Base-by-base conservation (phyloP, 129 eudicot genomes). In the Lactuca sativa region DNA sequence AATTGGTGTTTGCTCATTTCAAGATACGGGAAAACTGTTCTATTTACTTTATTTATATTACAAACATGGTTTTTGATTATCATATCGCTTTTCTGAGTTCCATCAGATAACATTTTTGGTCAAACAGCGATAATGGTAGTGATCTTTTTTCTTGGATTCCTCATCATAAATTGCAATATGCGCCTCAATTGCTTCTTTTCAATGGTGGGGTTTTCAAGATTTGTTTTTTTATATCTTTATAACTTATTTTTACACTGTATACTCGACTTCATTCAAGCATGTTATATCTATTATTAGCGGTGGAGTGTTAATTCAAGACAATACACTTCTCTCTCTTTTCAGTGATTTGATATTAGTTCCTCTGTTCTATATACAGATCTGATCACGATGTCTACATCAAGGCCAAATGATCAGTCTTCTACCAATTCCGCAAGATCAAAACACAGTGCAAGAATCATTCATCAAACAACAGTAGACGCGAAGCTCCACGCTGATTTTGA, bases 401-500 rank as follows among this genome's bases (percentile, higher is more conserved):
- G 84, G 48, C 95, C 91, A 14, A 72, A 48, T 58, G 85, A 85
- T 47, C 52, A 47, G 15, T 85, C 92, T 32, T 84, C 96, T 41
- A 76, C 49, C 71, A 89, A 70, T 79, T 71, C 92, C 7, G 78
- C 85, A 17, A 81, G 95, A 73, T 80, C 92, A 43, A 86, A 88
- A 67, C 92, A 91, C 59, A 78, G 90, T 78, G 85, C 97, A 38
- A 77, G 97, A 69, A 83, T 91, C 40, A 73, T 88, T 13, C 88
- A 88, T 4, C 97, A 91, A 62, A 93, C 98, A 9, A 87, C 89
- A 5, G 78, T 83, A 8, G 98, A 93, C 40, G 98, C 98, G n/a
- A 85, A 83, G 73, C 95, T 93, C 67, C 95, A 93, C 49, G 97
- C 98, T 9, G 88, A 89, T 62, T 93, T 86, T 18, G 98, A 93